phyloP scores from a whole-genome alignment of 2,329 filamentous ascomycete species.

The Colletotrichum magnum region DNA sequence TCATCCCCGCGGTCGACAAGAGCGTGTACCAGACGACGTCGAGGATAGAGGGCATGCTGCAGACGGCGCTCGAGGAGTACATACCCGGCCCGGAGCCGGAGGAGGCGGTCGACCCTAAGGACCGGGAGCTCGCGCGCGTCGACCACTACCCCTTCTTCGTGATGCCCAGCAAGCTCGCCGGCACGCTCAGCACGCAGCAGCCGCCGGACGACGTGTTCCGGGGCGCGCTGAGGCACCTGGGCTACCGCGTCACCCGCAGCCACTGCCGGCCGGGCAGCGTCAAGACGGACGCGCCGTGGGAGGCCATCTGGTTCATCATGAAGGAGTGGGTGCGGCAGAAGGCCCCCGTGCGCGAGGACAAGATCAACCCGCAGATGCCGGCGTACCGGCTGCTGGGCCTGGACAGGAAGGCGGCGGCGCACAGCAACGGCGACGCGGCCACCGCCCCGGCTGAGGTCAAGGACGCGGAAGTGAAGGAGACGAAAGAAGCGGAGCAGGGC shows the following conservation, averaged over 20 bases:
- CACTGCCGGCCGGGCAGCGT: slow-evolving; percentile 92
- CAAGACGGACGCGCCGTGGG: slow-evolving; percentile 95
- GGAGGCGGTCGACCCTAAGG: slow-evolving; percentile 54
- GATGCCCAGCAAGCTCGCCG: slow-evolving; percentile 80
- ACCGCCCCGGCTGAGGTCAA: background rate
- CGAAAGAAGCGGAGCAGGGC: slow-evolving; percentile 36
- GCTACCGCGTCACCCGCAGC: slow-evolving; percentile 86
- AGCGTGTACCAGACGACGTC: slow-evolving; percentile 83
- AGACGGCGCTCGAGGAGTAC: slow-evolving; percentile 85
- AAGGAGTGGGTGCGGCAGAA: slow-evolving; percentile 90
- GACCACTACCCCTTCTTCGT: slow-evolving; percentile 92
- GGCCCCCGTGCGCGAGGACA: slow-evolving; percentile 80
- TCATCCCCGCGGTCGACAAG: slow-evolving; percentile 76
- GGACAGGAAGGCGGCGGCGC: slow-evolving; percentile 49
- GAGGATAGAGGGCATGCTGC: slow-evolving; percentile 92
- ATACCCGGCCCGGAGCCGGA: slow-evolving; percentile 55
- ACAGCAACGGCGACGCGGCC: slow-evolving; percentile 43
- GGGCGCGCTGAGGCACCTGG: slow-evolving; percentile 84
- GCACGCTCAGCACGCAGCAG: slow-evolving; percentile 83
- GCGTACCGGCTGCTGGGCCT: slow-evolving; percentile 78
- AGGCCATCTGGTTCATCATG: slow-evolving; percentile 92
- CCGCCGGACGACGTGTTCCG: slow-evolving; percentile 84
- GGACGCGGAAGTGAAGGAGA: slow-evolving; percentile 5
- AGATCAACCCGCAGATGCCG: slow-evolving; percentile 77
- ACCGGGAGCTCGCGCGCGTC: slow-evolving; percentile 70